Evolutionary conservation across 1,139 yeast species (phyloP), one percentile per base, ranked within the genome.

Genomic region (Spencermartinsiella ligniputridi): DNA sequence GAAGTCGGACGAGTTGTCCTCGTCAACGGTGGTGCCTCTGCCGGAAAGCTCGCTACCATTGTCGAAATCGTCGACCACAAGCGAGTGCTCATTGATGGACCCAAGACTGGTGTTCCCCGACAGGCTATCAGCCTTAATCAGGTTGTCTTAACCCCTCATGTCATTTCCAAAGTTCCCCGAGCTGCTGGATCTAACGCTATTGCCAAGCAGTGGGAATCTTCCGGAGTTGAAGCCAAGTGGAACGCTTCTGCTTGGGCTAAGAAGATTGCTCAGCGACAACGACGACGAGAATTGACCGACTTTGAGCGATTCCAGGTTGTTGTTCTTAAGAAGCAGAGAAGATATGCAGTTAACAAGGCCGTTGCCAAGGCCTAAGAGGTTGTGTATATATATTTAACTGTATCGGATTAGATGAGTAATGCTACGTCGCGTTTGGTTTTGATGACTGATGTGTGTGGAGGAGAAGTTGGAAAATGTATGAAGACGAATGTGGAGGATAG

Each of bases 261-360:
- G 86, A 89, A 88, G 81, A 83, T 92, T 68, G 96, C 95, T 69
- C 83, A 86, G 74, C 88, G 85, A 75, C 82, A 85, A 75, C 88
- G 83, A 75, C 87, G 98, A 81, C 74, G 94, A 66, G 77, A 83
- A 70, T 84, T 94, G 72, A 71, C 92, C 63, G 99, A 92, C 77
- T 92, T 92, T 68, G 97, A 92, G 81, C 90, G 99, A 83, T 92
- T 92, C 97, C 97, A 92, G 81, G 98, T 90, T 65, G 72, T 86
- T 73, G 94, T 88, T 64, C 83, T 88, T 74, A 90, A 86, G 86
- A 92, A 89, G 83, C 96, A 90, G 81, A 88, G 88, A 78, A 85
- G 92, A 79, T 83, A 73, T 71, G 89, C 92, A 75, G 90, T 90
- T 69, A 86, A 85, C 79, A 90, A 88, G 77, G 87, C 86, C 68